Percentiles rank a stretch among this genome's conserved stretches.
phyloP scores from a whole-genome alignment of 148 eudicot genomes.

The Heliamphora exappendiculata region DNA sequence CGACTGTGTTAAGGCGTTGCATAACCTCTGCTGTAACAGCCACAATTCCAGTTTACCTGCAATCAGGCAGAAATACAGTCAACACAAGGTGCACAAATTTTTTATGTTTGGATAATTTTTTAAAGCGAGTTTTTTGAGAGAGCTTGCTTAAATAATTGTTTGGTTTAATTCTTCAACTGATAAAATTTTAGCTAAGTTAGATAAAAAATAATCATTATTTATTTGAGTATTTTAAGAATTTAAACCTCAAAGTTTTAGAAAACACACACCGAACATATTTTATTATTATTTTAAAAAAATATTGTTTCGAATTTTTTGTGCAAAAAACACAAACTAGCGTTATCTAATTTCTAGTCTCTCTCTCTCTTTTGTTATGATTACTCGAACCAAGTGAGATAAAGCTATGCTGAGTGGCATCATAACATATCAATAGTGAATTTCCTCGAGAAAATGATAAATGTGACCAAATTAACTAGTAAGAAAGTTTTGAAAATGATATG shows the following conservation, averaged over 20 bases:
- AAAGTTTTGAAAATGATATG: neutral
- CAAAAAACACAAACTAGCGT: no score
- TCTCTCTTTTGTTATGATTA: neutral
- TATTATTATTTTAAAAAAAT: no score
- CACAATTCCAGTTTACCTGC: conserved; percentile 68
- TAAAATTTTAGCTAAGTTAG: no score
- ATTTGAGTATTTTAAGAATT: no score
- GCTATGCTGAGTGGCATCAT: neutral
- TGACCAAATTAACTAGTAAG: neutral
- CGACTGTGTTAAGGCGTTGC: conserved; percentile 68
- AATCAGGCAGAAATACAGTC: conserved; percentile 83
- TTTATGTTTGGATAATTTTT: no score
- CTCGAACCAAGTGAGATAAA: neutral
- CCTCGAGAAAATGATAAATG: neutral
- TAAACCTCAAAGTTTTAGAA: no score
- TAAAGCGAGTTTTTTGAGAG: no score
- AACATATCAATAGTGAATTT: neutral
- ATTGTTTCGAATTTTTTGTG: no score
- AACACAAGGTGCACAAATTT: conserved; percentile 57
- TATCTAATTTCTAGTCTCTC: neutral
- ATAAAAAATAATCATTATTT: no score
- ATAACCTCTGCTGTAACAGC: conserved; percentile 55
- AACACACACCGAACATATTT: no score
- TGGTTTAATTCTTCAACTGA: no score
- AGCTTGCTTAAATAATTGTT: no score